Conservation (phyloP, 129 eudicot genomes). For the Pseudognaphalium luteoalbum region DNA sequence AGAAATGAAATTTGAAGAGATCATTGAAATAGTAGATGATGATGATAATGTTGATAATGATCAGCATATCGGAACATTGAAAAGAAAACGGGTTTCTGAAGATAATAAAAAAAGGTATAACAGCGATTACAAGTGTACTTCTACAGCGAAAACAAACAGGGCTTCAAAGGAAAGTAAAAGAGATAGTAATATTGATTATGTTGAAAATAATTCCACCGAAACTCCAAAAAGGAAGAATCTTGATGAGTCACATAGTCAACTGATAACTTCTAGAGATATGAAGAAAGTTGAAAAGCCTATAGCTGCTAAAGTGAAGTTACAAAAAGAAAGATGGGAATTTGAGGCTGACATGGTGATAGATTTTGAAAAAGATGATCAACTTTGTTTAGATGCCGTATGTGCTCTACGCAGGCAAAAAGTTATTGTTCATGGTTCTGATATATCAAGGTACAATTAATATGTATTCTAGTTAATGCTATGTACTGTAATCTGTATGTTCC, state of each 20-base stretch:
- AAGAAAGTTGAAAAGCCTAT: neutral
- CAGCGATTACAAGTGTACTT: neutral
- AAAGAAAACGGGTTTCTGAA: neutral
- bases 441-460: neutral
- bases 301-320: neutral
- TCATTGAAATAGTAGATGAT: constrained; percentile 31
- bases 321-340: neutral
- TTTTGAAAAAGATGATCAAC: neutral
- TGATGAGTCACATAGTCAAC: neutral
- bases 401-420: neutral
- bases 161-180: neutral
- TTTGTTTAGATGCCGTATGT: neutral
- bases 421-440: neutral
- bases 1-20: neutral
- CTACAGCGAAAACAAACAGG: neutral
- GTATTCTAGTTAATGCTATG: neutral
- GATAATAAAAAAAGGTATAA: neutral
- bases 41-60: constrained; percentile 21
- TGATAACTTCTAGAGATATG: neutral
- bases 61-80: neutral
- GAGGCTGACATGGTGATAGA: neutral
- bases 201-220: neutral
- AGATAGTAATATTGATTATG: neutral
- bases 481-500: neutral
- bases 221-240: neutral